Percentiles rank a stretch among this genome's conserved stretches.
phyloP scores from a whole-genome alignment of 2,329 filamentous ascomycete genomes.

The Plenodomus biglobosus region DNA sequence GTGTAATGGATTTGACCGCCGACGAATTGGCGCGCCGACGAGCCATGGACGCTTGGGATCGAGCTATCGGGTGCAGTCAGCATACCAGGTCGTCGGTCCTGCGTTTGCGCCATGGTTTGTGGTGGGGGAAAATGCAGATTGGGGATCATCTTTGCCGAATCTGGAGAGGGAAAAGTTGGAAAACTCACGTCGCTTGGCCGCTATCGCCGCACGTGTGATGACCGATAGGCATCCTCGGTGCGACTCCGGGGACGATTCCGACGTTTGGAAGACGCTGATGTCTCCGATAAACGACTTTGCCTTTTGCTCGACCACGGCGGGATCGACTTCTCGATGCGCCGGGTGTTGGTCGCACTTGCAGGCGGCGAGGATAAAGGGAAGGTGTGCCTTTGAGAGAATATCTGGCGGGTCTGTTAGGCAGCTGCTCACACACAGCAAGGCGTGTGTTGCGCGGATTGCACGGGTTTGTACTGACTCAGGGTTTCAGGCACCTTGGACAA shows the following conservation, averaged over 20 bases:
- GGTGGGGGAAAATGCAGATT: neutral
- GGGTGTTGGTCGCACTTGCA: constrained; percentile 85
- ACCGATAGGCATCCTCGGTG: constrained; percentile 74
- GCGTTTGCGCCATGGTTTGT: neutral
- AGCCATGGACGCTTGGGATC: constrained; percentile 40
- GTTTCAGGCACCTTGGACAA: constrained; percentile 73
- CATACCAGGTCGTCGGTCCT: neutral
- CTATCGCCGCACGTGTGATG: constrained; percentile 71
- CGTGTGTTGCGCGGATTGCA: constrained; percentile 1
- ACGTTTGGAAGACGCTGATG: constrained; percentile 72
- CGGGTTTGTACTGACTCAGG: constrained; percentile 65
- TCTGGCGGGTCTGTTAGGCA: constrained; percentile 54
- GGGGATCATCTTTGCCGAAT: neutral
- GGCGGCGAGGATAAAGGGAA: constrained; percentile 80
- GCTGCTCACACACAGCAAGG: constrained; percentile 3
- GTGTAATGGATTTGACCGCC: constrained; percentile 46
- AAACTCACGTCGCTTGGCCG: constrained; percentile 67
- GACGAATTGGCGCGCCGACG: constrained; percentile 51
- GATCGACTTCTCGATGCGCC: constrained; percentile 69
- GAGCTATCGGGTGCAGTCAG: constrained; percentile 17
- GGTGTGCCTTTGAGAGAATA: constrained; percentile 68
- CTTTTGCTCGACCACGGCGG: constrained; percentile 64
- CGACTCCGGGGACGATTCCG: constrained; percentile 68
- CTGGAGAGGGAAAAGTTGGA: neutral
- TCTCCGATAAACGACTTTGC: constrained; percentile 64